Conservation (phyloP, 306 rosid species). For the Purshia tridentata region DNA sequence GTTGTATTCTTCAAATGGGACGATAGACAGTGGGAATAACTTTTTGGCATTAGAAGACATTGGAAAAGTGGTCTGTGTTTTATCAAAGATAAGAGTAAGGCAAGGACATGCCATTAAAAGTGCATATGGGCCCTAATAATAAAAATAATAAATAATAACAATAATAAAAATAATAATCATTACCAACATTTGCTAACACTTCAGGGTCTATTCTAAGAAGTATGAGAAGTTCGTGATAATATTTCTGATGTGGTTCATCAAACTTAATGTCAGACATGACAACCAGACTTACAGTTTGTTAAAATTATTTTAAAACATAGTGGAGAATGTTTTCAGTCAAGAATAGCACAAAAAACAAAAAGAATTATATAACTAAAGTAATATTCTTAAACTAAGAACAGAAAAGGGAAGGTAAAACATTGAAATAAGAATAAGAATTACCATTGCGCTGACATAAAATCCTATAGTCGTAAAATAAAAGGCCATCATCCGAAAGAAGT, state of each 20-base stretch:
- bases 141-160: too few species aligned
- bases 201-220: background rate
- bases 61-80: too few species aligned
- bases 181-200: background rate
- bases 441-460: slow-evolving; percentile 83
- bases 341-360: background rate
- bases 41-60: background rate
- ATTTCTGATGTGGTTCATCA: background rate
- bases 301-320: background rate
- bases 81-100: too few species aligned
- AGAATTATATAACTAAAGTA: too few species aligned
- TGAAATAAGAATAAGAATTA: slow-evolving; percentile 33
- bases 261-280: background rate
- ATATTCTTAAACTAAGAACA: background rate
- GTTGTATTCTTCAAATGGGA: background rate
- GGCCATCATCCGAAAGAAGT: slow-evolving; percentile 96
- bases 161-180: too few species aligned
- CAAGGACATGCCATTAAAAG: background rate
- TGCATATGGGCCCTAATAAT: too few species aligned
- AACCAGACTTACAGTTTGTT: background rate
- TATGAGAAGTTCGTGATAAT: background rate
- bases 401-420: background rate
- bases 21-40: background rate
- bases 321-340: background rate
- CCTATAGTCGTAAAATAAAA: slow-evolving; percentile 87